Percentiles rank a stretch among this genome's conserved stretches.
Conservation (phyloP, 176 grass and related monocot species). For the Oryza officinalis region DNA sequence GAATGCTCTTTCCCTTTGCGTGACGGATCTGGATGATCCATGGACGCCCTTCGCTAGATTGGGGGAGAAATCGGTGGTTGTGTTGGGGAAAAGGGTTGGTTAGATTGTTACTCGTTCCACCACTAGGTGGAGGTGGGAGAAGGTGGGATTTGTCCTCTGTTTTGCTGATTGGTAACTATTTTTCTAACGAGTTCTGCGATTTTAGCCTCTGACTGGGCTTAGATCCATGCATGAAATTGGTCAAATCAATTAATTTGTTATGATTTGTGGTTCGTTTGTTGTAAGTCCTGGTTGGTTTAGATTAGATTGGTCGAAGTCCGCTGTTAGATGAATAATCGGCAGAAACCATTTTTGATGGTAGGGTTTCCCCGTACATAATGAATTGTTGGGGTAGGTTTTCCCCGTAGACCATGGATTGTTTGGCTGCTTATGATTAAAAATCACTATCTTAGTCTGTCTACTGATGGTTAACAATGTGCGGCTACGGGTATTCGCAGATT, state of each 20-base stretch:
- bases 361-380: background rate
- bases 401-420: too few species aligned
- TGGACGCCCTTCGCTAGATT: background rate
- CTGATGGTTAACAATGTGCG: background rate
- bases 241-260: background rate
- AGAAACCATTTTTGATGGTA: background rate
- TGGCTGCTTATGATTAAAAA: background rate
- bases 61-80: background rate
- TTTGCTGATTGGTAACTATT: background rate
- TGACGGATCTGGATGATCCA: constrained; percentile 10
- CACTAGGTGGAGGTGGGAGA: background rate
- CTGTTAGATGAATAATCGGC: background rate
- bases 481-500: constrained; percentile 1
- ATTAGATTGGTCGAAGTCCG: background rate
- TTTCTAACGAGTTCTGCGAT: background rate
- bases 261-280: background rate
- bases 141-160: background rate
- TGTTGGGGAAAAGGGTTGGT: background rate
- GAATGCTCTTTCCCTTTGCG: background rate
- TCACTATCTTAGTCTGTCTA: too few species aligned
- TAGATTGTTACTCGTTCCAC: background rate
- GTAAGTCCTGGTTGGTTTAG: background rate
- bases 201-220: background rate
- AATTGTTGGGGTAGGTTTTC: too few species aligned
- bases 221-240: background rate